Percentiles rank a stretch among this genome's conserved stretches.
phyloP scores from a whole-genome alignment of 192 early-diverging fungal genomes.

The Dissophora ornata region DNA sequence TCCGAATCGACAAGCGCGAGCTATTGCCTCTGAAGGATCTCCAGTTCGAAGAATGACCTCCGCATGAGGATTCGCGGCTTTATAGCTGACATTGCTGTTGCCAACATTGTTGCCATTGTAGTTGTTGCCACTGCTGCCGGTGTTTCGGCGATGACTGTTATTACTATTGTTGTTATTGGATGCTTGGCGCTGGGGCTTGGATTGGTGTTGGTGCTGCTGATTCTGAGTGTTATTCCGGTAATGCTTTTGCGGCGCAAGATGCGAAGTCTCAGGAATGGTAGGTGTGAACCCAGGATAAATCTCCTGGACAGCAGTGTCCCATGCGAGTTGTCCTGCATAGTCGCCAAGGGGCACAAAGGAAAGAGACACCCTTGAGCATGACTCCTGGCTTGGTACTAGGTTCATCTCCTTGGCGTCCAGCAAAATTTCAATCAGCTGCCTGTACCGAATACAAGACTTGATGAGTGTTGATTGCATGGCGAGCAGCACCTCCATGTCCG shows the following conservation, averaged over 20 bases:
- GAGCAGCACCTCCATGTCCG: slow-evolving; percentile 33
- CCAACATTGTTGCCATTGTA: not conserved
- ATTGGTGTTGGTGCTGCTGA: not conserved
- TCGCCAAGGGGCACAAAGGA: slow-evolving; percentile 27
- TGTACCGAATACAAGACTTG: slow-evolving; percentile 19
- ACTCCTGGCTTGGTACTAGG: slow-evolving; percentile 26
- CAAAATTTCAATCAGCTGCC: slow-evolving; percentile 46
- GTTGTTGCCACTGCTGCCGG: not conserved
- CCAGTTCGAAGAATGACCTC: slow-evolving; percentile 21
- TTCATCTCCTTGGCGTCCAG: slow-evolving; percentile 52
- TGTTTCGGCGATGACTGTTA: not conserved
- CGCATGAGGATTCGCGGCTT: slow-evolving; percentile 6
- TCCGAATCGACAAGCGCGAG: slow-evolving; percentile 41
- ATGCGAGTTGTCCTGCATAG: slow-evolving; percentile 47
- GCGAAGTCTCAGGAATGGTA: not conserved
- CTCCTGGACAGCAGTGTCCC: slow-evolving; percentile 53
- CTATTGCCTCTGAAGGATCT: slow-evolving; percentile 42
- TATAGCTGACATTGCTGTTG: not conserved
- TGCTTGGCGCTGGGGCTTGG: not conserved
- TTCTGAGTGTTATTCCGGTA: not conserved
- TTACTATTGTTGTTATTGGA: slow-evolving; percentile 3
- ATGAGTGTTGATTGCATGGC: slow-evolving; percentile 26
- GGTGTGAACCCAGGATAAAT: slow-evolving; percentile 47
- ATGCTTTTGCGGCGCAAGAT: not conserved
- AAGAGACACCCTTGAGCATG: slow-evolving; percentile 35